Evolutionary conservation across 164 flowering plant genomes (phyloP).

Genomic region (Annona cherimola): DNA sequence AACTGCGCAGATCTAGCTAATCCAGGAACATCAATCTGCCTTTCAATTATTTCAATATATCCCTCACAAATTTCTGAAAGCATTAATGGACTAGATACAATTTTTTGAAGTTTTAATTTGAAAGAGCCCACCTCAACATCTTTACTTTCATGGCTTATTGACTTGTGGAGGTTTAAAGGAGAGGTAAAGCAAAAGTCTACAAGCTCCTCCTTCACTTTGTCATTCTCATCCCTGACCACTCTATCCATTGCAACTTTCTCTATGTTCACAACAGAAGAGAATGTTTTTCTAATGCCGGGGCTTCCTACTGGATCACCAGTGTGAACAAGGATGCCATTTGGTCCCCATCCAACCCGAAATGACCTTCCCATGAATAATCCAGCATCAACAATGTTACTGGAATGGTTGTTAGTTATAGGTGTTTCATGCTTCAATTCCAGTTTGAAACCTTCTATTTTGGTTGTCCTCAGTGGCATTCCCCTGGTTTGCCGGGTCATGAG

Average conservation of each 20-base stretch:
- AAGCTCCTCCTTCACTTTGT: conserved; percentile 63
- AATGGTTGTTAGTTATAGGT: conserved; percentile 55
- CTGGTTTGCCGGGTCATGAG: conserved; percentile 67
- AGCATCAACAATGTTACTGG: conserved; percentile 82
- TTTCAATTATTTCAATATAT: conserved; percentile 63
- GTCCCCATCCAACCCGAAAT: conserved; percentile 98
- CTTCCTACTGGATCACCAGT: conserved; percentile 53
- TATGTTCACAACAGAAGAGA: conserved; percentile 74
- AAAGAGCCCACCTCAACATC: conserved; percentile 54
- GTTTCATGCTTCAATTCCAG: conserved; percentile 61
- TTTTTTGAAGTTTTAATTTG: conserved; percentile 63
- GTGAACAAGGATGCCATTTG: conserved; percentile 83
- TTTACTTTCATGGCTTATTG: conserved; percentile 40
- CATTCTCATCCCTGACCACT: conserved; percentile 70
- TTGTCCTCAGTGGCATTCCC: conserved; percentile 37
- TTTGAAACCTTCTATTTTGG: conserved; percentile 64
- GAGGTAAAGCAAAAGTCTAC: conserved; percentile 62
- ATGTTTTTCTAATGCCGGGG: conserved; percentile 24
- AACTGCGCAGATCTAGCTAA: conserved; percentile 50
- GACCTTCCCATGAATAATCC: conserved; percentile 96
- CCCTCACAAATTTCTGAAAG: conserved; percentile 79
- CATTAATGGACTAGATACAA: conserved; percentile 41
- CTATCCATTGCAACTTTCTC: conserved; percentile 86
- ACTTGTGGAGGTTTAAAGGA: conserved; percentile 68
- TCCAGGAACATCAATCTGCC: conserved; percentile 70